Evolutionary conservation across 768 basidiomycete genomes (phyloP), one percentile per base, ranked within the genome.

Genomic region (Baorangia bicolor): DNA sequence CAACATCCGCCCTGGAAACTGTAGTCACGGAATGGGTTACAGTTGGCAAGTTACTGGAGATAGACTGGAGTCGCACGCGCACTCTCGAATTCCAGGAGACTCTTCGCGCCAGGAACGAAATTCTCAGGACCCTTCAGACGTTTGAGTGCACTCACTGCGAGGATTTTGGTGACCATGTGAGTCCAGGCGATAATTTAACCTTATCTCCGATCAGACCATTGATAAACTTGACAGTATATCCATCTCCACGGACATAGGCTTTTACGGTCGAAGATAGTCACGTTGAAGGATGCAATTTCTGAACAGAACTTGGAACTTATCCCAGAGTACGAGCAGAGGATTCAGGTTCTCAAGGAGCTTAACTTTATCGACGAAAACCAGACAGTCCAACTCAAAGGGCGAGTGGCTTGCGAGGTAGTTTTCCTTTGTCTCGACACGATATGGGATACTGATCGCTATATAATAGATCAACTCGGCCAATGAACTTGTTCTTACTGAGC

Each of bases 231-330:
- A 31, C 64, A 99, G 96, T 98, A 97, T 67, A 66, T 74, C 13
- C 74, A 80, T 21, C 63, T 92, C 34, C 97, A 99, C 63, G 82
- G 80, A 51, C 85, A 88, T 60, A 92, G 88, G 65, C 69, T 87
- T 20, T 72, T 98, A 47, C 81, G 84, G 58, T 79, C 82, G 34
- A 88, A 86, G 61, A 88, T 99, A 54, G 85, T 85, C 2, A 74
- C 78, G 33, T 78, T 99, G 51, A 94, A 91, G 65, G 77, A 90
- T 39, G 87, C 88, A 2, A 85, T 98, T 28, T 98, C 95, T 5
- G 97, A 98, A 66, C 94, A 99, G 69, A 99, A 99, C 68, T 75
- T 98, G 55, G 97, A 97, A 66, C 82, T 98, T 18, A 81, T 98
- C 33, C 97, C 97, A 7, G 97, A 99, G 69, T 99, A 98, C 71